These are phyloP conservation scores for Wickerhamiella vanderwaltii DNA, from an alignment of 805 yeast species.

Conservation along the genomic window DNA sequence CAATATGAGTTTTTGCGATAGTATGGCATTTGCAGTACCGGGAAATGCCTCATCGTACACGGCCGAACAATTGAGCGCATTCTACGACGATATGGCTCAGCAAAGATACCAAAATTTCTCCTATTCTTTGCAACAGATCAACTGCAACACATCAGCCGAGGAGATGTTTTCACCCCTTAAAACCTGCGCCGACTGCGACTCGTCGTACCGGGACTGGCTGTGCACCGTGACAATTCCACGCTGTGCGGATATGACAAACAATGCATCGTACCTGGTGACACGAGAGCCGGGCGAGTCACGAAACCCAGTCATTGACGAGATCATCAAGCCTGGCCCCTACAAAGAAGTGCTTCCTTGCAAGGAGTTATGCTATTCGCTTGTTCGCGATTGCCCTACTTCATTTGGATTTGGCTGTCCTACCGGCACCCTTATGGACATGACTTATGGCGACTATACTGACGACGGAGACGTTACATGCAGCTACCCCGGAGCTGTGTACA, in stretches of 20 bases:
- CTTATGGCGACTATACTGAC: constrained; percentile 24
- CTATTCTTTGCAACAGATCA: constrained; percentile 58
- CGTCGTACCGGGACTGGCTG: constrained; percentile 72
- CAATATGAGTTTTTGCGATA: constrained; percentile 61
- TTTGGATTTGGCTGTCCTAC: constrained; percentile 68
- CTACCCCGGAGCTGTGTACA: constrained; percentile 29
- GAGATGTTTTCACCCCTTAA: constrained; percentile 62
- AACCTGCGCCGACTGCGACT: constrained; percentile 60
- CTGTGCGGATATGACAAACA: constrained; percentile 42
- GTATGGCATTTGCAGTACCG: constrained; percentile 85
- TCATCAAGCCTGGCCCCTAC: constrained; percentile 48
- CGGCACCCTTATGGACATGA: constrained; percentile 14
- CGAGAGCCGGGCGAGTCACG: constrained; percentile 46
- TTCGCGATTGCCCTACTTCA: constrained; percentile 69
- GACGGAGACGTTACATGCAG: constrained; percentile 29
- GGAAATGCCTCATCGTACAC: constrained; percentile 31
- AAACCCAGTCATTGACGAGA: constrained; percentile 42
- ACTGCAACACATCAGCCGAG: constrained; percentile 57
- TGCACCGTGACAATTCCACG: constrained; percentile 83
- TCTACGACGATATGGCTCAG: constrained; percentile 56
- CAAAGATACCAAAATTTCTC: constrained; percentile 52
- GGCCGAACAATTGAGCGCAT: constrained; percentile 28
- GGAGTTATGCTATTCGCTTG: constrained; percentile 65
- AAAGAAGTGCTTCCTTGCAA: constrained; percentile 81
- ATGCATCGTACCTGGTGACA: constrained; percentile 28